Percentiles rank a stretch among this genome's conserved stretches.
These are phyloP conservation scores for Suillus variegatus DNA, from an alignment of 768 basidiomycete species.

Conservation along the genomic window DNA sequence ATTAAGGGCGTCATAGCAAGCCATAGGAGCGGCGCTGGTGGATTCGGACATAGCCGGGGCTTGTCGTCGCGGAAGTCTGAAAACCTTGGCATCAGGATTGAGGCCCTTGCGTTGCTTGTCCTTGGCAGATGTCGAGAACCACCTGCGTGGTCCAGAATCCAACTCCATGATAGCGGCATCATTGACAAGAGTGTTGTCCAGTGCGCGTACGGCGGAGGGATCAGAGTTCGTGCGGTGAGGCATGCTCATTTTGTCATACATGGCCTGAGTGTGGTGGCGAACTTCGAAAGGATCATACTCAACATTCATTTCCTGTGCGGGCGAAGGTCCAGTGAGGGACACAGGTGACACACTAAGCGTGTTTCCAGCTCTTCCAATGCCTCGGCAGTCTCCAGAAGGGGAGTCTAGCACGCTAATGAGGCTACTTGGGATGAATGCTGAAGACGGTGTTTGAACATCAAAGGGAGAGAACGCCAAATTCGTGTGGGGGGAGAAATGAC, in stretches of 20 bases:
- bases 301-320: constrained; percentile 27
- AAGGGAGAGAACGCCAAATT: constrained; percentile 55
- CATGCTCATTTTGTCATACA: constrained; percentile 26
- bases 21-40: constrained; percentile 11
- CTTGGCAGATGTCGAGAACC: constrained; percentile 46
- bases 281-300: constrained; percentile 53
- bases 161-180: constrained; percentile 14
- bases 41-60: constrained; percentile 3
- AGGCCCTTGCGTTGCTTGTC: constrained; percentile 65
- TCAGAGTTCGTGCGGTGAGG: constrained; percentile 39
- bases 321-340: constrained; percentile 35
- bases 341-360: constrained; percentile 42
- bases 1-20: constrained; percentile 57
- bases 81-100: constrained; percentile 87
- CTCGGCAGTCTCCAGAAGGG: constrained; percentile 58
- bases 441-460: constrained; percentile 41
- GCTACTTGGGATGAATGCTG: constrained; percentile 56
- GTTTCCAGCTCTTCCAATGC: constrained; percentile 16
- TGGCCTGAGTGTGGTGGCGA: constrained; percentile 28
- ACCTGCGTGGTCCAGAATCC: constrained; percentile 42
- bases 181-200: constrained; percentile 15
- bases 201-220: constrained; percentile 23
- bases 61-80: constrained; percentile 49
- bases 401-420: constrained; percentile 49
- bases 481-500: constrained; percentile 19